Evolutionary conservation across 176 grass and related monocot genomes (phyloP).

Genomic region (barley (Hordeum vulgare)): MorexV3_pseudomolecules_assembly NC_058523.1:29229935-29230434

Average conservation of each 20-base stretch:
- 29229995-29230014: conserved; percentile 28
- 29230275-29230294: conserved; percentile 7
- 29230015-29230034: conserved; percentile 45
- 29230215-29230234: conserved; percentile 33
- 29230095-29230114: conserved; percentile 37
- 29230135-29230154: conserved; percentile 6
- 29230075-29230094: conserved; percentile 41
- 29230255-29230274: neutral
- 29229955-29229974: conserved; percentile 13
- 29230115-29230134: conserved; percentile 36
- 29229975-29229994: neutral
- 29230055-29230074: conserved; percentile 44
- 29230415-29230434: neutral
- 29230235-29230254: conserved; percentile 40
- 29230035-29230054: conserved; percentile 35
- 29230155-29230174: conserved; percentile 36
- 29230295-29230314: conserved; percentile 13
- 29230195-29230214: neutral
- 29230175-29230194: conserved; percentile 32
- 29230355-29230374: neutral
- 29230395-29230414: neutral
- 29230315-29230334: neutral
- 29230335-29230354: neutral
- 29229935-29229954: conserved; percentile 39
- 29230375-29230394: neutral